Percentiles rank a stretch among this genome's conserved stretches.
Conservation (phyloP, 2,329 filamentous ascomycete species). For the Emmonsiellopsis sp. region DNA sequence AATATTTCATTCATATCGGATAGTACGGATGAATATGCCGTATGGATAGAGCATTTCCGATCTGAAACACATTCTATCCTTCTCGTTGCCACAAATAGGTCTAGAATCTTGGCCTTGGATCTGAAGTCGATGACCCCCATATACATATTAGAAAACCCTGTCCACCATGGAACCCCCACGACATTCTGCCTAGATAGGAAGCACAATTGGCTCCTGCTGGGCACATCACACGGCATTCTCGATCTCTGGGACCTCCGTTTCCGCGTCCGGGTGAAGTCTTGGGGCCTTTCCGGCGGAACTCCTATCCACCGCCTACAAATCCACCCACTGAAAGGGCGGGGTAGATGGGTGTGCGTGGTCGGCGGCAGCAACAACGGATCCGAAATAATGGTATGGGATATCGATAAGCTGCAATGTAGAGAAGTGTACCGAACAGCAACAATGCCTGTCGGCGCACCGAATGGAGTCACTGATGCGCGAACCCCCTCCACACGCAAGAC, state of each 20-base stretch:
- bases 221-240: conserved; percentile 85
- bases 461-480: conserved; percentile 26
- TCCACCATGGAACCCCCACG: conserved; percentile 84
- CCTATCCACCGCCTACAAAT: conserved; percentile 70
- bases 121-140: conserved; percentile 75
- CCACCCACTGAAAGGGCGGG: conserved; percentile 68
- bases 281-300: conserved; percentile 73
- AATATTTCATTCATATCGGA: conserved; percentile 44
- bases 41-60: conserved; percentile 90
- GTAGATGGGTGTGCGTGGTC: conserved; percentile 78
- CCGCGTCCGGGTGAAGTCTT: conserved; percentile 73
- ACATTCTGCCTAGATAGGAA: conserved; percentile 82
- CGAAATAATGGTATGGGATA: conserved; percentile 90
- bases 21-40: conserved; percentile 57
- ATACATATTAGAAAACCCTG: conserved; percentile 73
- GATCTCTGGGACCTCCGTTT: conserved; percentile 98
- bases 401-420: conserved; percentile 79
- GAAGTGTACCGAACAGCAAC: conserved; percentile 67
- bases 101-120: conserved; percentile 74
- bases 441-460: conserved; percentile 8
- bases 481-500: conserved; percentile 10
- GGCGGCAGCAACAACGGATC: conserved; percentile 72
- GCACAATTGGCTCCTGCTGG: conserved; percentile 82
- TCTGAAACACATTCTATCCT: conserved; percentile 73
- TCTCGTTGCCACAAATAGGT: conserved; percentile 76